phyloP scores from a whole-genome alignment of 257 asterid genomes.

The Lantana camara region DNA sequence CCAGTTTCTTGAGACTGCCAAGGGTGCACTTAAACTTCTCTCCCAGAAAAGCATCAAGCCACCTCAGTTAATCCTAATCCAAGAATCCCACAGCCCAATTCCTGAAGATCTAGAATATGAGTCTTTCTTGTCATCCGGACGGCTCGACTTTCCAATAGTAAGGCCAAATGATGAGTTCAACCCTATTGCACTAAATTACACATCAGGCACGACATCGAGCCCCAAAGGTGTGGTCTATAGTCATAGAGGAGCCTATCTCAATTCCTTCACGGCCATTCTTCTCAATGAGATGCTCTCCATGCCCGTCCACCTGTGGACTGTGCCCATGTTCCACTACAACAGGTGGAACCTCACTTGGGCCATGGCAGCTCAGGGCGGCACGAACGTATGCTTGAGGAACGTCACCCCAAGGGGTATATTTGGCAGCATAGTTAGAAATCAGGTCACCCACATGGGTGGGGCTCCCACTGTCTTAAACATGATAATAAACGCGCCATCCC shows the following conservation, averaged over 20 bases:
- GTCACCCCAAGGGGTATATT: no score
- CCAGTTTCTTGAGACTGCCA: no score
- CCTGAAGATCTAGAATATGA: slow-evolving; percentile 37
- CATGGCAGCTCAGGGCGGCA: no score
- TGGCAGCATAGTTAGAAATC: no score
- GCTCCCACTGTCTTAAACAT: slow-evolving; percentile 52
- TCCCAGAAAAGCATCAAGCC: no score
- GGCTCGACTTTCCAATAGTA: slow-evolving; percentile 37
- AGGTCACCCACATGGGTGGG: slow-evolving; percentile 70
- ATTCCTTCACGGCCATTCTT: no score
- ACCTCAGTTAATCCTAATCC: no score
- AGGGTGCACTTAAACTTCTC: no score
- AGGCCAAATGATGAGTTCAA: slow-evolving; percentile 65
- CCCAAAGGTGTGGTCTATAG: slow-evolving; percentile 81
- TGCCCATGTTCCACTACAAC: slow-evolving; percentile 78
- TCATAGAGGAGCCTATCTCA: no score
- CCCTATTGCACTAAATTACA: slow-evolving; percentile 67
- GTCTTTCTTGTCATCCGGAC: slow-evolving; percentile 43
- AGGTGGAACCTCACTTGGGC: slow-evolving; percentile 88
- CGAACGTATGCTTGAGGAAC: no score
- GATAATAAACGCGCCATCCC: slow-evolving; percentile 38
- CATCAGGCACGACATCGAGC: slow-evolving; percentile 78
- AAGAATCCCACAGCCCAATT: slow-evolving; percentile 19
- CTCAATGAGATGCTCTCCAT: no score
- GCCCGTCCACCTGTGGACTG: slow-evolving; percentile 67